phyloP scores from a whole-genome alignment of 148 eudicot species.

The Drosera capensis region DNA sequence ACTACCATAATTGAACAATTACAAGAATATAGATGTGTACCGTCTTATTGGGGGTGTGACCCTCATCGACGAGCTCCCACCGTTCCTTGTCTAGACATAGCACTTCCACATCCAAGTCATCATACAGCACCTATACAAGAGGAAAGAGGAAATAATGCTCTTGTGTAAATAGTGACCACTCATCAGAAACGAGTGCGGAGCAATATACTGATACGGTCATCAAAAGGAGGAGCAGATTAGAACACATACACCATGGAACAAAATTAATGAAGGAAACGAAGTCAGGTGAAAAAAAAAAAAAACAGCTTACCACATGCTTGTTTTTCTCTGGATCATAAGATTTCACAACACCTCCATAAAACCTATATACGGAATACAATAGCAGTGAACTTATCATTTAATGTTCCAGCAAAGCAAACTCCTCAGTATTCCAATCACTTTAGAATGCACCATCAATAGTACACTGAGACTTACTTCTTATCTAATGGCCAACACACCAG shows the following conservation, averaged over 20 bases:
- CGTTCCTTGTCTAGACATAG: slow-evolving; percentile 64
- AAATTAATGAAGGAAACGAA: not conserved
- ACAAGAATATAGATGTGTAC: not conserved
- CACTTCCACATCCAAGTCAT: slow-evolving; percentile 91
- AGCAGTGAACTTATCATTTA: not conserved
- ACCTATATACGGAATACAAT: slow-evolving; percentile 32
- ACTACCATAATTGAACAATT: not conserved
- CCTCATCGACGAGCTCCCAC: slow-evolving; percentile 64
- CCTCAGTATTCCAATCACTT: not conserved
- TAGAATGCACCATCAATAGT: not conserved
- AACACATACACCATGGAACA: slow-evolving; percentile 1
- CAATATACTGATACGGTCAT: not conserved
- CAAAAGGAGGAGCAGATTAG: not conserved
- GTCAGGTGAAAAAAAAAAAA: no score
- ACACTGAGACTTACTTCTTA: slow-evolving; percentile 45
- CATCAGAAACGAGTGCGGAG: slow-evolving; percentile 1
- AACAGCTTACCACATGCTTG: slow-evolving; percentile 76
- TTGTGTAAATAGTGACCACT: no score
- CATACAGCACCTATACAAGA: slow-evolving; percentile 41
- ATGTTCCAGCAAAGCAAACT: not conserved
- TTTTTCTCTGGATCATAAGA: slow-evolving; percentile 68
- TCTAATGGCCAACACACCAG: slow-evolving; percentile 98
- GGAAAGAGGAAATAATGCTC: slow-evolving; percentile 2
- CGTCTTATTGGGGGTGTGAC: slow-evolving; percentile 26
- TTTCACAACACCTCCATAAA: slow-evolving; percentile 76